Conservation (phyloP, 1,284 basidiomycete genomes). For the Apiotrichum sp. region DNA sequence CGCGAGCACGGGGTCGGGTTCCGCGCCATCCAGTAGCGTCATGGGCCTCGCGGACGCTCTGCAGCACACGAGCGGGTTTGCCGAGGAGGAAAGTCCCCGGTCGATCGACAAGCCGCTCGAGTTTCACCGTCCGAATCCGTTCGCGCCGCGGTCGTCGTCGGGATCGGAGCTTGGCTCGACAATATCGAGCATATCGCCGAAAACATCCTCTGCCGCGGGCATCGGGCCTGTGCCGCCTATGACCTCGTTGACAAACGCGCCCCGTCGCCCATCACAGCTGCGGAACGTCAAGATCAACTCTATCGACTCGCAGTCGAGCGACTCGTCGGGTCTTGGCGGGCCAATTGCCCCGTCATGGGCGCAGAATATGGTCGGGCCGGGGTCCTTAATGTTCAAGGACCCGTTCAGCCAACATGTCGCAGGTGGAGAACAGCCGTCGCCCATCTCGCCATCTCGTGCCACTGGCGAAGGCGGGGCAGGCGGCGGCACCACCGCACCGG, state of each 20-base stretch:
- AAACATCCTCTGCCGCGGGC: constrained; percentile 20
- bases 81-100: neutral
- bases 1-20: neutral
- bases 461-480: neutral
- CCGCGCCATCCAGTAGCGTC: neutral
- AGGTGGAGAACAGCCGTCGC: neutral
- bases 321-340: constrained; percentile 17
- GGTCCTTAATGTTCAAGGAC: constrained; percentile 38
- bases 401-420: constrained; percentile 26
- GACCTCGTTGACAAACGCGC: constrained; percentile 17
- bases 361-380: constrained; percentile 5
- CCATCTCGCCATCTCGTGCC: neutral
- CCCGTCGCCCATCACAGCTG: constrained; percentile 44
- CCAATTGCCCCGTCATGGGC: constrained; percentile 36
- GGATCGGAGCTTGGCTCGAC: constrained; percentile 21
- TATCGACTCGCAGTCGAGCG: constrained; percentile 26
- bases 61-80: constrained; percentile 24
- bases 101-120: neutral
- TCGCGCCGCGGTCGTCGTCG: constrained; percentile 3
- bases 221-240: neutral
- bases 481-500: neutral
- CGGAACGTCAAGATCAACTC: constrained; percentile 41
- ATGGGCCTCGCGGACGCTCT: constrained; percentile 29
- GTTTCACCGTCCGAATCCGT: constrained; percentile 8
- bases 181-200: constrained; percentile 32